Conservation (phyloP, 78 protist species). For the Ministeria vibrans region DNA sequence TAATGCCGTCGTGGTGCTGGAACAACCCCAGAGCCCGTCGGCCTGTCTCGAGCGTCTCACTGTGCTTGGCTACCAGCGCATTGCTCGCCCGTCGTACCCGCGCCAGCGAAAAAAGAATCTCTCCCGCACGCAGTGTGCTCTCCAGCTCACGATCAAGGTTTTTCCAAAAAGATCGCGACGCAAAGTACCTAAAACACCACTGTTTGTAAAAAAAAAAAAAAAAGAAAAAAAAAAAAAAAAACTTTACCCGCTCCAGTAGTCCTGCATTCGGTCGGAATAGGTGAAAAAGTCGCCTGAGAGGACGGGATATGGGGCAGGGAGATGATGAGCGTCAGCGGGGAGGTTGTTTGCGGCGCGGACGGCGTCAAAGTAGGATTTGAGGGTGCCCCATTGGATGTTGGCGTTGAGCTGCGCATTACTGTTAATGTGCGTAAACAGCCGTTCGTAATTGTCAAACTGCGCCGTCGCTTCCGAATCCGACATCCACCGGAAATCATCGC, state of each 20-base stretch:
- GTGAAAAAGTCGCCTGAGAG: conserved; percentile 59
- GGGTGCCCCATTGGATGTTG: conserved; percentile 30
- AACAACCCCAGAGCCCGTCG: conserved; percentile 6
- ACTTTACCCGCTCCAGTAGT: conserved; percentile 65
- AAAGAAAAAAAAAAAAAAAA: too few species aligned
- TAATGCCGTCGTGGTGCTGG: conserved; percentile 65
- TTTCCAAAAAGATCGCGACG: conserved; percentile 40
- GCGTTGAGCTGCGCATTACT: not conserved
- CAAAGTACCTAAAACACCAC: too few species aligned
- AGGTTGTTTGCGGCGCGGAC: not conserved
- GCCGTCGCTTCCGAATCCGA: not conserved
- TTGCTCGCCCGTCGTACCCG: not conserved
- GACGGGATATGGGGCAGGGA: not conserved
- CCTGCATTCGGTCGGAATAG: conserved; percentile 19
- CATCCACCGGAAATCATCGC: conserved; percentile 51
- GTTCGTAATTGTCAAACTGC: conserved; percentile 35
- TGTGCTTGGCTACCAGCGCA: not conserved
- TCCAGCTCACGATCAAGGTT: conserved; percentile 21
- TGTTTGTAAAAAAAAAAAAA: too few species aligned
- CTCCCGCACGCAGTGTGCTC: not conserved
- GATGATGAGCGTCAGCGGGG: not conserved
- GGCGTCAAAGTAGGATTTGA: conserved; percentile 34
- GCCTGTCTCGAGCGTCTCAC: not conserved
- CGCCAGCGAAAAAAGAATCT: not conserved
- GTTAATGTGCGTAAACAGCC: conserved; percentile 17